Conservation (phyloP, 805 yeast genomes). For the Blastobotrys muscicola region DNA sequence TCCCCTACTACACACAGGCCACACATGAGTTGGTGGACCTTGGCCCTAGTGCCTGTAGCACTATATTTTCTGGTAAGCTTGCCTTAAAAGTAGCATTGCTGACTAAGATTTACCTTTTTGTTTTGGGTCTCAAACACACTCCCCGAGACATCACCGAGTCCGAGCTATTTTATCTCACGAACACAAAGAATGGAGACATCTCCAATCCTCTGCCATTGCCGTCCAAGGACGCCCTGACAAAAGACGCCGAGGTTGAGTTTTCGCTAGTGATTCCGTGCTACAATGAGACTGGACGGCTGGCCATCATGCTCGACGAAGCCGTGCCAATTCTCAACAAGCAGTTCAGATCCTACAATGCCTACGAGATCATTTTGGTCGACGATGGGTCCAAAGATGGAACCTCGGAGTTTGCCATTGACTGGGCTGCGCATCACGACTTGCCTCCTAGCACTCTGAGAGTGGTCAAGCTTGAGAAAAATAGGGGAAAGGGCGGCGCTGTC, state of each 20-base stretch:
- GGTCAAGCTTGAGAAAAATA: slow-evolving; percentile 56
- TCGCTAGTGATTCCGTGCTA: slow-evolving; percentile 90
- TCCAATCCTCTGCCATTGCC: slow-evolving; percentile 1
- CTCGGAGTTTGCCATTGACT: slow-evolving; percentile 54
- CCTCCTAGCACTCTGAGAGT: slow-evolving; percentile 61
- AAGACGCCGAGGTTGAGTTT: slow-evolving; percentile 34
- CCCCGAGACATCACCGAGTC: slow-evolving; percentile 9
- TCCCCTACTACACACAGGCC: no score
- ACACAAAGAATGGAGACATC: neutral
- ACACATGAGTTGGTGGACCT: no score
- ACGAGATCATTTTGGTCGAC: slow-evolving; percentile 81
- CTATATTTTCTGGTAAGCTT: no score
- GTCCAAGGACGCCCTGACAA: neutral
- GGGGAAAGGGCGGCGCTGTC: slow-evolving; percentile 97
- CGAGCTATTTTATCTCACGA: slow-evolving; percentile 6
- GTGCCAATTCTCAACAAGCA: slow-evolving; percentile 40
- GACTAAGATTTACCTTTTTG: slow-evolving; percentile 5
- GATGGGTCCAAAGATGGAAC: slow-evolving; percentile 88
- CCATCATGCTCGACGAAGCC: slow-evolving; percentile 29
- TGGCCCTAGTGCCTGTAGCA: no score
- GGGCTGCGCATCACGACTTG: slow-evolving; percentile 37
- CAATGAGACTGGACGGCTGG: slow-evolving; percentile 71
- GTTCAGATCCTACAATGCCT: slow-evolving; percentile 28
- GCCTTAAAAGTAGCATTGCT: neutral
- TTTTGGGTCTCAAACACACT: slow-evolving; percentile 8